Evolutionary conservation across 441 rosid genomes (phyloP).

Genomic region (Mallotus repandus): DNA sequence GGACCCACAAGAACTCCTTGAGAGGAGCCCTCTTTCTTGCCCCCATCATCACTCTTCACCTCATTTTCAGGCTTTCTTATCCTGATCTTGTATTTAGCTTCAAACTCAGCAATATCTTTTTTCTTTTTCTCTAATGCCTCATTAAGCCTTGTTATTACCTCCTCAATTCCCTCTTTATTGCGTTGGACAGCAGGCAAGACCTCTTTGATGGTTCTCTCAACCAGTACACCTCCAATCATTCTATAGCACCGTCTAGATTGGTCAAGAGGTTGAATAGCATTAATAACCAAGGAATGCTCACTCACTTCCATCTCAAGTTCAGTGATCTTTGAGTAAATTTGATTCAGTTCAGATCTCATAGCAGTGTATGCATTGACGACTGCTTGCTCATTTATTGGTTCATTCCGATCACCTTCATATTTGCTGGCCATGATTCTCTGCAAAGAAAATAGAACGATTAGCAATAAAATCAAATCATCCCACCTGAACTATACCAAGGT

Average conservation of each 20-base stretch:
- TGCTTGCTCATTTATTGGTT: slow-evolving; percentile 68
- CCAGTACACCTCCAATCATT: slow-evolving; percentile 93
- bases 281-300: slow-evolving; percentile 80
- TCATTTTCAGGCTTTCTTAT: slow-evolving; percentile 60
- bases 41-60: slow-evolving; percentile 49
- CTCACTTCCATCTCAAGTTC: slow-evolving; percentile 95
- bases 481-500: too few species aligned
- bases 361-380: slow-evolving; percentile 61
- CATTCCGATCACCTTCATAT: slow-evolving; percentile 40
- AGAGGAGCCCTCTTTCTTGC: slow-evolving; percentile 78
- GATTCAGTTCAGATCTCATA: slow-evolving; percentile 79
- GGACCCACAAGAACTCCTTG: slow-evolving; percentile 97
- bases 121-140: slow-evolving; percentile 85
- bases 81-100: slow-evolving; percentile 82
- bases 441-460: background rate
- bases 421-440: slow-evolving; percentile 55
- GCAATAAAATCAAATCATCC: background rate
- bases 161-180: slow-evolving; percentile 90
- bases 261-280: slow-evolving; percentile 83
- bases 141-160: slow-evolving; percentile 71
- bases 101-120: slow-evolving; percentile 72
- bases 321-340: slow-evolving; percentile 83
- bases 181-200: slow-evolving; percentile 91
- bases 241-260: slow-evolving; percentile 77
- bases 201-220: slow-evolving; percentile 87